Percentiles rank a stretch among this genome's conserved stretches.
Evolutionary conservation across 2,329 filamentous ascomycete genomes (phyloP).

Genomic region (Coccinonectria pachysandricola): DNA sequence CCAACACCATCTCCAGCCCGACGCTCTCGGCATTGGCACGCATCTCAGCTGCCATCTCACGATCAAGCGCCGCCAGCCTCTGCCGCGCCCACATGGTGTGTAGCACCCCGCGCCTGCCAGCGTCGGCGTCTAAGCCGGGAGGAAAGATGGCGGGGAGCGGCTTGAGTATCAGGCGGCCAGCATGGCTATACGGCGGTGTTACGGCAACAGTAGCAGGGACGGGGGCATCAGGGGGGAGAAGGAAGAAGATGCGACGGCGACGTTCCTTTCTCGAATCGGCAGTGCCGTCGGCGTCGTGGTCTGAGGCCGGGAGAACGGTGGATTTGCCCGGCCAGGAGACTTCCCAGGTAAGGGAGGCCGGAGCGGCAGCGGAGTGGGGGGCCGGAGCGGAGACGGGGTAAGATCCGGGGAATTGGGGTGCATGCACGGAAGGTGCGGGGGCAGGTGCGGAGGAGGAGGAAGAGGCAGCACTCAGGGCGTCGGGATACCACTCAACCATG

Average conservation of each 20-base stretch:
- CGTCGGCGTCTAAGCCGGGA: slow-evolving; percentile 58
- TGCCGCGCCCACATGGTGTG: slow-evolving; percentile 89
- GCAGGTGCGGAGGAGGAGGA: slow-evolving; percentile 2
- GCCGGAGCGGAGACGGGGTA: slow-evolving; percentile 11
- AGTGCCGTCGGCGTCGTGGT: slow-evolving; percentile 13
- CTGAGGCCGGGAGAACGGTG: slow-evolving; percentile 54
- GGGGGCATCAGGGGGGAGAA: slow-evolving; percentile 61
- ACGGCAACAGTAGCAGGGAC: slow-evolving; percentile 67
- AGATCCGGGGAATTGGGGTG: slow-evolving; percentile 5
- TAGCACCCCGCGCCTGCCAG: slow-evolving; percentile 69
- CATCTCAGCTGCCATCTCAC: slow-evolving; percentile 67
- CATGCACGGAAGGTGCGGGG: slow-evolving; percentile 8
- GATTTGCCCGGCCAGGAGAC: slow-evolving; percentile 78
- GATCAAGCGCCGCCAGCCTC: slow-evolving; percentile 61
- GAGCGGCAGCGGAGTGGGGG: slow-evolving; percentile 5
- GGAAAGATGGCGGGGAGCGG: slow-evolving; percentile 82
- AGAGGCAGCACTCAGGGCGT: slow-evolving; percentile 8
- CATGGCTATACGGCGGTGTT: slow-evolving; percentile 26
- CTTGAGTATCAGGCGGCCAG: slow-evolving; percentile 49
- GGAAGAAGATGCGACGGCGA: slow-evolving; percentile 63
- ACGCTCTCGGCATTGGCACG: slow-evolving; percentile 69
- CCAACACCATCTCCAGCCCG: slow-evolving; percentile 70
- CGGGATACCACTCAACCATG: slow-evolving; percentile 78
- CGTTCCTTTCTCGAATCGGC: slow-evolving; percentile 2
- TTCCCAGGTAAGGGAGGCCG: slow-evolving; percentile 46